phyloP scores from a whole-genome alignment of 306 rosid species.

The Bauhinia variegata region DNA sequence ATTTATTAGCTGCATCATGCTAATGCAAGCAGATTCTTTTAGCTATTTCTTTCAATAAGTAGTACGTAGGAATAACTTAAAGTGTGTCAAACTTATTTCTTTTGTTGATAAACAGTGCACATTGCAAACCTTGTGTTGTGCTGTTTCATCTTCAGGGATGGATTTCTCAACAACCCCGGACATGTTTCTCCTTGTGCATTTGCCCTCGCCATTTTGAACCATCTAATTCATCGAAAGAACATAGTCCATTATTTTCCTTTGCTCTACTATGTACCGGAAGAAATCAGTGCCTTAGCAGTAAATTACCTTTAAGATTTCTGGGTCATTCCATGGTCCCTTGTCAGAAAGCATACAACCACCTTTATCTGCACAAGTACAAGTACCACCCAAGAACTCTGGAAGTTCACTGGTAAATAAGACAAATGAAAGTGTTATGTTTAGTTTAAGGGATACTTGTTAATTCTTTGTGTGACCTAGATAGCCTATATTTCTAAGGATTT shows the following conservation, averaged over 20 bases:
- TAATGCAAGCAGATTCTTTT: conserved; percentile 19
- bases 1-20: conserved; percentile 19
- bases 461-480: background rate
- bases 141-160: conserved; percentile 57
- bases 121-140: conserved; percentile 48
- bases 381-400: conserved; percentile 91
- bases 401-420: conserved; percentile 71
- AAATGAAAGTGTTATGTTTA: conserved; percentile 12
- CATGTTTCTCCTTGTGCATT: conserved; percentile 49
- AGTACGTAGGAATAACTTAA: conserved; percentile 9
- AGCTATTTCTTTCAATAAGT: conserved; percentile 6
- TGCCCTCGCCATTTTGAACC: conserved; percentile 80
- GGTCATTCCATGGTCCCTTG: conserved; percentile 98
- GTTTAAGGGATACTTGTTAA: conserved; percentile 5
- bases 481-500: background rate
- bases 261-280: background rate
- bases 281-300: conserved; percentile 12
- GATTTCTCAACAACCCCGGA: conserved; percentile 65
- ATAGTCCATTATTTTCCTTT: conserved; percentile 19
- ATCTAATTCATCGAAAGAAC: conserved; percentile 56
- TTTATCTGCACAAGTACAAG: conserved; percentile 86
- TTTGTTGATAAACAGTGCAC: conserved; percentile 41
- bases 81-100: conserved; percentile 51
- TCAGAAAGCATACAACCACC: conserved; percentile 98
- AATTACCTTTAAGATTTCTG: conserved; percentile 76